These are phyloP conservation scores for Dryas alaskensis DNA, from an alignment of 306 rosid genomes.

Conservation along the genomic window DNA sequence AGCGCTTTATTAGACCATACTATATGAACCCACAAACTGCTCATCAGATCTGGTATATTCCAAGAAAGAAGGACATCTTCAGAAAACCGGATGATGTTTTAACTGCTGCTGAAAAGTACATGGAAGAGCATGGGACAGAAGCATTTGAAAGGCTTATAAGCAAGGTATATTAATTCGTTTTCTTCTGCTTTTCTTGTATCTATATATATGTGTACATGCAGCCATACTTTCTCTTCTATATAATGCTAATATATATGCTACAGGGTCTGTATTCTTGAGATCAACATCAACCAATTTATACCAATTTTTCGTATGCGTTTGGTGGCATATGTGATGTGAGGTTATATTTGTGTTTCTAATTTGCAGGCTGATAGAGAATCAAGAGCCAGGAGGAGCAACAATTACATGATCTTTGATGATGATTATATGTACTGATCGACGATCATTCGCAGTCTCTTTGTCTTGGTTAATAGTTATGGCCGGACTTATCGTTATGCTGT, in stretches of 20 bases:
- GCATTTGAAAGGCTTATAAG: conserved; percentile 77
- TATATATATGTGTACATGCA: too few relatives aligned
- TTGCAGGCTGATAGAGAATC: conserved; percentile 73
- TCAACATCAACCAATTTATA: too few relatives aligned
- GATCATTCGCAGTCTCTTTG: background rate
- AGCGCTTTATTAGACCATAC: conserved; percentile 64
- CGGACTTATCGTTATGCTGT: background rate
- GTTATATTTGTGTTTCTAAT: background rate
- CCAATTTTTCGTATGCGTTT: too few relatives aligned
- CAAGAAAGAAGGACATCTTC: conserved; percentile 59
- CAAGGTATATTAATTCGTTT: conserved; percentile 41
- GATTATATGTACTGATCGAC: conserved; percentile 42
- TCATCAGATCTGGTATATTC: conserved; percentile 72
- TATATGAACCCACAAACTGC: conserved; percentile 72
- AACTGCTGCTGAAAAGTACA: conserved; percentile 73
- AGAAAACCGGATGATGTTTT: conserved; percentile 66
- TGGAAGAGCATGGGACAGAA: conserved; percentile 74
- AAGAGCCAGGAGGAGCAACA: conserved; percentile 56
- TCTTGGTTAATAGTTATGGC: background rate
- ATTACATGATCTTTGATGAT: conserved; percentile 70
- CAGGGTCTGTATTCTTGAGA: too few relatives aligned
- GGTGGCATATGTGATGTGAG: background rate
- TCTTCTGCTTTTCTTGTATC: too few relatives aligned
- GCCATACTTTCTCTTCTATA: too few relatives aligned
- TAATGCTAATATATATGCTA: too few relatives aligned